These are phyloP conservation scores for Ophiostoma triangulosporum DNA, from an alignment of 2,329 filamentous ascomycete genomes.

Conservation along the genomic window DNA sequence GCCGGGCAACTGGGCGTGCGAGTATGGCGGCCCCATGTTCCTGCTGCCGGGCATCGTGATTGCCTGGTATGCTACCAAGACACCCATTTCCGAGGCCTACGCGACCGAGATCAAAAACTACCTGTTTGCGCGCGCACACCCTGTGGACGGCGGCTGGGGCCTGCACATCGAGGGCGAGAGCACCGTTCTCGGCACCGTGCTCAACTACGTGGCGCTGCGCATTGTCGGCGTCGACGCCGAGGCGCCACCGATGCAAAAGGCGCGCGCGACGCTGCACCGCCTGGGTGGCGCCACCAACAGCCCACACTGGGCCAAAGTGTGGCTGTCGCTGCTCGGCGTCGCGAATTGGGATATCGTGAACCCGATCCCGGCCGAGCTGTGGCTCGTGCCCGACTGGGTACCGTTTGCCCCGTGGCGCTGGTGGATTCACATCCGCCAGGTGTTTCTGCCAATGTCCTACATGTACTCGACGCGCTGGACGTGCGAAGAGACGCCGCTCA, in stretches of 20 bases:
- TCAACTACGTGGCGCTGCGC: conserved; percentile 77
- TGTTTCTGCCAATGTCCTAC: conserved; percentile 88
- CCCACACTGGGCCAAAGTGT: conserved; percentile 97
- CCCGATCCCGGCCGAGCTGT: conserved; percentile 83
- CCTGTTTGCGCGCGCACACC: conserved; percentile 70
- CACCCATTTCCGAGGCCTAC: conserved; percentile 66
- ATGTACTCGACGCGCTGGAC: conserved; percentile 74
- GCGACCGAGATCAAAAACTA: conserved; percentile 88
- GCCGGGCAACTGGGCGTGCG: conserved; percentile 89
- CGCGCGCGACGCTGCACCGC: conserved; percentile 66
- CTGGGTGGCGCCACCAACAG: conserved; percentile 72
- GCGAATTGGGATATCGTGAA: conserved; percentile 88
- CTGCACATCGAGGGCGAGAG: conserved; percentile 90
- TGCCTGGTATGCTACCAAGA: conserved; percentile 79
- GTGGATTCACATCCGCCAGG: conserved; percentile 97
- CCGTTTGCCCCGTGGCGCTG: conserved; percentile 85
- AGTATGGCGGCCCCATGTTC: conserved; percentile 97
- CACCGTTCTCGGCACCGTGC: conserved; percentile 73
- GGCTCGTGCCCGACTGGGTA: conserved; percentile 84
- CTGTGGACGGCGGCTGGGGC: conserved; percentile 91
- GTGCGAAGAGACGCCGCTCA: conserved; percentile 61
- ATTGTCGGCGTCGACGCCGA: conserved; percentile 74
- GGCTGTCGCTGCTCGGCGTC: conserved; percentile 74
- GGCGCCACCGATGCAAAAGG: conserved; percentile 73
- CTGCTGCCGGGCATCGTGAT: conserved; percentile 75